Percentiles rank a stretch among this genome's conserved stretches.
Conservation (phyloP, 257 asterid species). For the Lavandula angustifolia region DNA sequence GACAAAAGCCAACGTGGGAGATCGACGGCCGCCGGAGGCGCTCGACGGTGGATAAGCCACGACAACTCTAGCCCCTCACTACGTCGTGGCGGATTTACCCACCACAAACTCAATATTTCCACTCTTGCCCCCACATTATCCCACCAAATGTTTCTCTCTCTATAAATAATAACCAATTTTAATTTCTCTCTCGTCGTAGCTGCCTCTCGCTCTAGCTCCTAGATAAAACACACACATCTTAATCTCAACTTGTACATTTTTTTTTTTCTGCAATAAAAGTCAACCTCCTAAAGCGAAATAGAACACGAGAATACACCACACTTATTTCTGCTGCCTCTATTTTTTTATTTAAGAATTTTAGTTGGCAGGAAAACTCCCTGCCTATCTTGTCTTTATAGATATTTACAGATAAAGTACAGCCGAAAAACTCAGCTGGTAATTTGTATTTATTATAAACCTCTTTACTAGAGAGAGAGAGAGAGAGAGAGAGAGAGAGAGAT, state of each 20-base stretch:
- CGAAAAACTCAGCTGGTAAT: background rate
- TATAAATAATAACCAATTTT: background rate
- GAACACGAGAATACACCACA: background rate
- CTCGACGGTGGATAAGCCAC: constrained; percentile 65
- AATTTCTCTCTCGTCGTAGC: background rate
- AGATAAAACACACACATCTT: background rate
- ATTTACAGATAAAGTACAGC: background rate
- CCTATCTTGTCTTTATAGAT: constrained; percentile 5
- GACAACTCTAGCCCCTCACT: constrained; percentile 27
- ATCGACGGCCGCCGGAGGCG: constrained; percentile 38
- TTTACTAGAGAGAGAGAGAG: background rate
- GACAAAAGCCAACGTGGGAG: constrained; percentile 43
- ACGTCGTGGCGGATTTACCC: constrained; percentile 53
- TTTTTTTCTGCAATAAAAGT: constrained; percentile 7
- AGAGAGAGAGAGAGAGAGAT: constrained; percentile 26
- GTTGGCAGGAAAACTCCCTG: background rate
- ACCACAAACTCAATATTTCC: constrained; percentile 33
- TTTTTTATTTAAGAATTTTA: background rate
- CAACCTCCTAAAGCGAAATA: constrained; percentile 2
- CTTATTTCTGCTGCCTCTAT: background rate
- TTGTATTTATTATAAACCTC: background rate
- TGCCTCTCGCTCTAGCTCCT: background rate
- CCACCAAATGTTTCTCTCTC: background rate
- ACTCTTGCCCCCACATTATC: background rate
- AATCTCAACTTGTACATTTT: background rate